A percentile compares a stretch with the other conserved stretches of the same genome.
phyloP scores from a whole-genome alignment of 2,329 filamentous ascomycete genomes.

The Westerdykella aurantiaca region DNA sequence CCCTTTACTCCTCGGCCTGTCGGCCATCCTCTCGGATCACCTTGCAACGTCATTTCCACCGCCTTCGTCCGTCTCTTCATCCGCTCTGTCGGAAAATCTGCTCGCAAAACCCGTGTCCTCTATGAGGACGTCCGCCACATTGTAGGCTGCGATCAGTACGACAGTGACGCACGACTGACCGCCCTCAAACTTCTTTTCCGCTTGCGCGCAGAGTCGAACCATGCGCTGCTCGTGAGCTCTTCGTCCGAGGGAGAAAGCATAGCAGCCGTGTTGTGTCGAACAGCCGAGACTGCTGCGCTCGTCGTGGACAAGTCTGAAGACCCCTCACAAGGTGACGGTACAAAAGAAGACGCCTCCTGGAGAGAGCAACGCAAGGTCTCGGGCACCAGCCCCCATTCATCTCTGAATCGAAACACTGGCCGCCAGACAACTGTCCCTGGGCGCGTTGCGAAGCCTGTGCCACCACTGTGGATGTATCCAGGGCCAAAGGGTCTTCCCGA shows the following conservation, averaged over 20 bases:
- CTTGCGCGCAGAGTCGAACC: conserved; percentile 73
- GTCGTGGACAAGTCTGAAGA: conserved; percentile 40
- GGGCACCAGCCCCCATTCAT: conserved; percentile 28
- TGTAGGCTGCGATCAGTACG: conserved; percentile 26
- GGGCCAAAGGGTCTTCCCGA: conserved; percentile 51
- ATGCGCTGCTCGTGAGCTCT: conserved; percentile 66
- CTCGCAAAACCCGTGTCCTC: conserved; percentile 54
- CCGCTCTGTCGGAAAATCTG: conserved; percentile 61
- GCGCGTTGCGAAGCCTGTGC: conserved; percentile 30
- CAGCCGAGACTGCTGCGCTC: conserved; percentile 46
- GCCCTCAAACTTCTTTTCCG: conserved; percentile 58
- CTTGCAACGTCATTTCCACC: conserved; percentile 64
- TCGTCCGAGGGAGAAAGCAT: conserved; percentile 68
- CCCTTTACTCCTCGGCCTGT: conserved; percentile 9
- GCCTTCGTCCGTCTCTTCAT: conserved; percentile 74
- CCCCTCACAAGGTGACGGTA: neutral
- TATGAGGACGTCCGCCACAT: conserved; percentile 33
- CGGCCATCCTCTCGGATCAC: conserved; percentile 39
- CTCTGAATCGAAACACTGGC: conserved; percentile 24
- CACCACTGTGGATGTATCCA: conserved; percentile 54
- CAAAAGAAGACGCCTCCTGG: conserved; percentile 15
- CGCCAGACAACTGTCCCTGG: conserved; percentile 20
- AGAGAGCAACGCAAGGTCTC: conserved; percentile 28
- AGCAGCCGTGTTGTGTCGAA: conserved; percentile 65
- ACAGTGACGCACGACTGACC: conserved; percentile 35